These are phyloP conservation scores for Warburgia ugandensis DNA, from an alignment of 164 flowering plant species.

Conservation along the genomic window DNA sequence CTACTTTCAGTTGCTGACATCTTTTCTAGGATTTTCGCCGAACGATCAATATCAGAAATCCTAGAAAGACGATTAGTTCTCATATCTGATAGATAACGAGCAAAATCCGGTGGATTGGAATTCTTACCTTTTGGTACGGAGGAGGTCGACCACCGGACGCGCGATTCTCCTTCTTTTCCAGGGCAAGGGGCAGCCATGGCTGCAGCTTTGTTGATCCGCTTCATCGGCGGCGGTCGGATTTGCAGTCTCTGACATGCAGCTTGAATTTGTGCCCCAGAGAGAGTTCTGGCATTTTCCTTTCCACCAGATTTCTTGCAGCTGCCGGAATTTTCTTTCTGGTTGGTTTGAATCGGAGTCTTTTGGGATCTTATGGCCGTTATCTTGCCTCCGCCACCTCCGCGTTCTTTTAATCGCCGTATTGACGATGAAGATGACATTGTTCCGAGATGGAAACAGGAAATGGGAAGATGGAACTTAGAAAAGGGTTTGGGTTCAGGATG, in stretches of 20 bases:
- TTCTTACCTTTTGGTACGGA: constrained; percentile 79
- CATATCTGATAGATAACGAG: constrained; percentile 39
- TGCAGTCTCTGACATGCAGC: constrained; percentile 41
- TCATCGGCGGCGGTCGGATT: constrained; percentile 30
- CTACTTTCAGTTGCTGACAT: too few species aligned
- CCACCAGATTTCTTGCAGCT: constrained; percentile 28
- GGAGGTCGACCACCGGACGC: constrained; percentile 46
- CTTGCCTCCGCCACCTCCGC: constrained; percentile 33
- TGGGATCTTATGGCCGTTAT: constrained; percentile 22
- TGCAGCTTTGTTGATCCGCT: constrained; percentile 35
- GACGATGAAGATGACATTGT: constrained; percentile 31
- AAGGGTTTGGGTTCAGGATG: too few species aligned
- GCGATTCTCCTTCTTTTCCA: constrained; percentile 13
- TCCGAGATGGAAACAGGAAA: not conserved
- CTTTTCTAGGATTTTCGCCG: constrained; percentile 5
- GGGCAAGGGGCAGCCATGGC: too few species aligned
- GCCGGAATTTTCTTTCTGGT: constrained; percentile 19
- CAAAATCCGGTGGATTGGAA: constrained; percentile 63
- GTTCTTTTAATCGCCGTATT: constrained; percentile 43
- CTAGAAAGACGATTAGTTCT: constrained; percentile 33
- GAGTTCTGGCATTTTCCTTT: constrained; percentile 45
- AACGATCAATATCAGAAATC: constrained; percentile 13
- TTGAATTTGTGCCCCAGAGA: constrained; percentile 19
- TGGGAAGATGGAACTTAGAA: too few species aligned
- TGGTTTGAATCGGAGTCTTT: constrained; percentile 36